Evolutionary conservation across 805 yeast species (phyloP), one percentile per base, ranked within the genome.

Genomic region (Yamadazyma nakazawae): DNA sequence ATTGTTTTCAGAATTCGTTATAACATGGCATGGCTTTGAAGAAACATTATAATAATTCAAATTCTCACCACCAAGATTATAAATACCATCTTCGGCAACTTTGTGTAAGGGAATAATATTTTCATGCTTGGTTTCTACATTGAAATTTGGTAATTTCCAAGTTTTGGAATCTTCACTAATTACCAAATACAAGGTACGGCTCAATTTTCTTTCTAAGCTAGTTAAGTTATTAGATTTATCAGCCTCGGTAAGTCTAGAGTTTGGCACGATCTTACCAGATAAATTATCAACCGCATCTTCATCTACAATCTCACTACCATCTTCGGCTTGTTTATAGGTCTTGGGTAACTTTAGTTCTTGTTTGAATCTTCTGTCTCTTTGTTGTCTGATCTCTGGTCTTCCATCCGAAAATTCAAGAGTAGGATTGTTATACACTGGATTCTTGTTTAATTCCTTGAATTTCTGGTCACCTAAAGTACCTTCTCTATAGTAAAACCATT

Each of bases 21-120:
- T 60, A 1, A 85, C 81, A 37, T 84, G 90, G 36, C 91, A 84
- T 35, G 99, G 98, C 5, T 85, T 85, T 47, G 80, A 81, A 19
- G 98, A 89, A n/a, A 94, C 96, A 17, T 86, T 80, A 88, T 95
- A 92, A 37, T 89, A 85, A 67, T 89, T 86, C 62, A 94, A 79
- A 46, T 75, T 64, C 10, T 74, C 79, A 28, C 96, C 96, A 16
- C 96, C 96, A 17, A 86, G 57, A 18, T 65, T 56, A 61, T 81
- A 76, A 46, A 94, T 68, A 0, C 96, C 95, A 40, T 76, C 67
- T 63, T 87, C 88, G 2, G 96, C 96, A 32, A 82, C 76, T 46
- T 67, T 68, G 62, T 88, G 90, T 53, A 94, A 76, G 13, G 88
- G 78, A 25, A 43, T 52, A 39, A 72, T 67, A 3, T 70, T 66